These are phyloP conservation scores for Aspergillus puulaauensis DNA, from an alignment of 2,329 filamentous ascomycete genomes.

Conservation along the genomic window DNA sequence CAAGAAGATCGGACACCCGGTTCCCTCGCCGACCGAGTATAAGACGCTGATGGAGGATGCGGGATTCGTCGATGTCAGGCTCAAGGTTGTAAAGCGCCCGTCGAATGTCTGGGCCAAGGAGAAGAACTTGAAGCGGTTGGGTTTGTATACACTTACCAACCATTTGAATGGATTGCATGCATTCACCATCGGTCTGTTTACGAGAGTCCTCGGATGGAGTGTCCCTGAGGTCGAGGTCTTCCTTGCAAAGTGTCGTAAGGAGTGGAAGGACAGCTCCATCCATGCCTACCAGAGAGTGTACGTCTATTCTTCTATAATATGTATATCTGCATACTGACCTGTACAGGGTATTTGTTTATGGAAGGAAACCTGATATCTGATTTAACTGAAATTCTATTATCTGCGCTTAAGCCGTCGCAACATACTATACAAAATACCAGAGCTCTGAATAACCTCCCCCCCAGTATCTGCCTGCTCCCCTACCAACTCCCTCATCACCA, in stretches of 20 bases:
- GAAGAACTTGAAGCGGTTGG: background rate
- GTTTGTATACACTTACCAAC: constrained; percentile 1
- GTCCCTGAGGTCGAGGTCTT: background rate
- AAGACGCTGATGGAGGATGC: constrained; percentile 1
- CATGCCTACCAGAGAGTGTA: constrained; percentile 2
- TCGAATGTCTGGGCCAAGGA: constrained; percentile 1
- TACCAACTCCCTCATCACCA: background rate
- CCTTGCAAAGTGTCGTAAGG: background rate
- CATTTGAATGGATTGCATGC: background rate
- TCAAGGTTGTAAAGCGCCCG: background rate
- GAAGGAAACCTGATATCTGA: background rate
- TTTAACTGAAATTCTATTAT: background rate
- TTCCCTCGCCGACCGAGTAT: background rate
- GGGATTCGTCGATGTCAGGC: background rate
- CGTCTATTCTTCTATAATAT: background rate
- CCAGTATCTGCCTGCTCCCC: no score
- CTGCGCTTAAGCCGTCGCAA: background rate
- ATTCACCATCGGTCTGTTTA: background rate
- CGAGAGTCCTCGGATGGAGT: background rate
- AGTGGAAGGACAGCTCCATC: constrained; percentile 1
- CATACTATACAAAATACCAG: background rate
- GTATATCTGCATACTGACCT: background rate
- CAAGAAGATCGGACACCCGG: background rate
- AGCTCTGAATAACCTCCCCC: no score
- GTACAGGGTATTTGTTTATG: background rate